Base-by-base conservation (phyloP, 495 filamentous ascomycete species). In the Cercophora scortea region DNA sequence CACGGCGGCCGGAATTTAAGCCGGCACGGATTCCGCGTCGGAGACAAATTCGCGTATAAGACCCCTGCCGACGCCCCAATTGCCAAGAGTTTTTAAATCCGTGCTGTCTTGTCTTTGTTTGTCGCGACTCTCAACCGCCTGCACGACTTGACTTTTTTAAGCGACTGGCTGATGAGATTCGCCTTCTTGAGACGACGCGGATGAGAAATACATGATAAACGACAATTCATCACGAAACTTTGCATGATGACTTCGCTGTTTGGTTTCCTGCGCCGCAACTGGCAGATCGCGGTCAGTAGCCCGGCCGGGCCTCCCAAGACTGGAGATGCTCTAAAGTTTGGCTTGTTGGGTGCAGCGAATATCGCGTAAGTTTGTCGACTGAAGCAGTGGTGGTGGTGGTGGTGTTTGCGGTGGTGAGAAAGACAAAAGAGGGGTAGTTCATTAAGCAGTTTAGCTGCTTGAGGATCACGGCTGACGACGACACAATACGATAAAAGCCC, bases 341-440 rank as follows among this genome's bases (percentile, higher is more conserved):
- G 74, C 10, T 68, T 78, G 40, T 59, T 79, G n/a, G 77, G 75
- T 13, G 72, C 74, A 8, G 73, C 71, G n/a, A 62, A 70, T 25
- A 72, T 75, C 44, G 70, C 60, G 74, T 77, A 55, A 61, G 66
- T 59, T 17, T 42, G 11, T 25, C 25, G 5, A 25, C 25, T 25
- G 25, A 25, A 25, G 25, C 2, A 25, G 25, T 25, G 25, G 25
- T 25, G 5, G 5, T 25, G 2, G 25, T 5, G 25, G 25, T 38
- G 36, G 36, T 10, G 36, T 2, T 25, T 25, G 25, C 25, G 25
- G 25, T 38, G 36, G 36, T 10, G 36, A 38, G 36, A 38, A 38
- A 38, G 11, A 6, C 6, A 38, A 38, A 42, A 39, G 35, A n/a
- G 1, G 32, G 32, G 38, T 50, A 32, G 42, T 51, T 25, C 25